Conservation (phyloP, 1,284 basidiomycete species). For the Pholiota adiposa region DNA sequence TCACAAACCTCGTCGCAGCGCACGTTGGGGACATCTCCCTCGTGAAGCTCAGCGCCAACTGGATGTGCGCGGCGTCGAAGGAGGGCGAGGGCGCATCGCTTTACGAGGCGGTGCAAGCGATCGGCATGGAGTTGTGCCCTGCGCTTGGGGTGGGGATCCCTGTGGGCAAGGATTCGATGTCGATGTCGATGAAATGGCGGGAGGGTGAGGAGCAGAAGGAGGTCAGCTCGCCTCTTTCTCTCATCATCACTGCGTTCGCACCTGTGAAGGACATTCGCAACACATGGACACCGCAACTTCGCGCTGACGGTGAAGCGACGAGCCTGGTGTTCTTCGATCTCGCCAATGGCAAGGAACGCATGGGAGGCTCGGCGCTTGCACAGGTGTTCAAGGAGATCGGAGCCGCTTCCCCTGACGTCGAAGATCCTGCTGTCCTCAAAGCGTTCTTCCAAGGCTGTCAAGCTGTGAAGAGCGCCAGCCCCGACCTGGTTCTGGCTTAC, state of each 20-base stretch:
- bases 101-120: constrained; percentile 92
- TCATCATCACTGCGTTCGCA: constrained; percentile 95
- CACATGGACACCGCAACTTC: constrained; percentile 95
- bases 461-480: constrained; percentile 60
- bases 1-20: constrained; percentile 92
- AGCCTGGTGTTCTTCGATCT: constrained; percentile 91
- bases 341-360: constrained; percentile 79
- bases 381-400: constrained; percentile 97
- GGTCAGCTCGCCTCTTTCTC: constrained; percentile 89
- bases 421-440: constrained; percentile 75
- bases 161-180: constrained; percentile 99
- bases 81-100: constrained; percentile 90
- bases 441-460: constrained; percentile 85
- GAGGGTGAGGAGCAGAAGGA: constrained; percentile 70
- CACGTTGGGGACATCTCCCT: constrained; percentile 71
- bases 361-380: constrained; percentile 94
- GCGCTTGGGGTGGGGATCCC: constrained; percentile 93
- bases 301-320: constrained; percentile 69
- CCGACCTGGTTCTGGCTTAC: constrained; percentile 85
- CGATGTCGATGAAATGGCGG: constrained; percentile 98
- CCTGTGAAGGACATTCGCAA: constrained; percentile 78
- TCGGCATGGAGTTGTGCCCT: constrained; percentile 96
- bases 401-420: constrained; percentile 88
- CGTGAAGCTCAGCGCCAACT: constrained; percentile 97
- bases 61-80: constrained; percentile 97